These are phyloP conservation scores for Pseudogymnoascus sp. DNA, from an alignment of 2,329 filamentous ascomycete genomes.

Conservation along the genomic window DNA sequence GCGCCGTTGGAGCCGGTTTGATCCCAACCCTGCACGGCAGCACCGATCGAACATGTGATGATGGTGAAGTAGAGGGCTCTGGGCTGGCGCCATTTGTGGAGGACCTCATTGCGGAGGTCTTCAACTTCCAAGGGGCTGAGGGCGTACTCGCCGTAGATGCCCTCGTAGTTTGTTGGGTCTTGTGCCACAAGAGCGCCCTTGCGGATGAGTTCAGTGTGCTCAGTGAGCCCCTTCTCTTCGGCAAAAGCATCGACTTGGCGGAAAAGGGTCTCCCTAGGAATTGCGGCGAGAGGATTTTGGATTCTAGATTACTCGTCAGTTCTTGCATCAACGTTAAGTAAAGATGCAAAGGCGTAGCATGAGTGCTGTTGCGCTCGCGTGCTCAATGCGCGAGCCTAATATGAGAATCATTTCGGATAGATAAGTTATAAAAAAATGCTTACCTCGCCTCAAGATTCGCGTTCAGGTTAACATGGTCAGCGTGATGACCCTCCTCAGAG, in stretches of 20 bases:
- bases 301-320: constrained; percentile 32
- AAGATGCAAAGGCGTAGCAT: not conserved
- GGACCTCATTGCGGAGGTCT: constrained; percentile 51
- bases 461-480: constrained; percentile 18
- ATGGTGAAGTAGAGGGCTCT: constrained; percentile 58
- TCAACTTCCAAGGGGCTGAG: constrained; percentile 53
- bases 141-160: constrained; percentile 47
- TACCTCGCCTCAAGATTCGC: constrained; percentile 19
- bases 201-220: constrained; percentile 51
- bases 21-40: constrained; percentile 46
- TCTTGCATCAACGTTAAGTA: not conserved
- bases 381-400: not conserved
- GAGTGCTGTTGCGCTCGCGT: not conserved
- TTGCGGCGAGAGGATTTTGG: constrained; percentile 47
- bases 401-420: not conserved
- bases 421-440: not conserved
- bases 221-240: constrained; percentile 47
- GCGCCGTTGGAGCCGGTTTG: constrained; percentile 49
- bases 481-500: constrained; percentile 13
- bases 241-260: constrained; percentile 54
- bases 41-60: constrained; percentile 59
- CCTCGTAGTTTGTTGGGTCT: constrained; percentile 55
- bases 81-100: constrained; percentile 61
- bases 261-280: constrained; percentile 43
- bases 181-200: constrained; percentile 69